phyloP scores from a whole-genome alignment of 148 eudicot genomes.

The Cornus controversa region DNA sequence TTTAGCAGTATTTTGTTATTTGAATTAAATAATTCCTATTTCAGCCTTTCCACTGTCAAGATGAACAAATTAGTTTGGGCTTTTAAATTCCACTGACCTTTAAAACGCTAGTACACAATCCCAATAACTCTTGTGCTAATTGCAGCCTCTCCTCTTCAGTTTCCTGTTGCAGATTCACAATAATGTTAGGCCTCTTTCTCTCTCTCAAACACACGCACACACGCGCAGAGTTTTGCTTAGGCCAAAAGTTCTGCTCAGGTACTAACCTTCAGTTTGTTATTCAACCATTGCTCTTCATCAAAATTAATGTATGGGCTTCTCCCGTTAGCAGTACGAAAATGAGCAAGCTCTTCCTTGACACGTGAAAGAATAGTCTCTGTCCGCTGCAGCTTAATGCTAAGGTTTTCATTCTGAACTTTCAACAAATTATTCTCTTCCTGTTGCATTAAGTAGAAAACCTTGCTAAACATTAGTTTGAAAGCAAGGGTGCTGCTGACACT shows the following conservation, averaged over 20 bases:
- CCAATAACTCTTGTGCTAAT: constrained; percentile 60
- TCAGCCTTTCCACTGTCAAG: background rate
- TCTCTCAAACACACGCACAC: background rate
- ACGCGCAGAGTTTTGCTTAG: background rate
- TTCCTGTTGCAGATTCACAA: constrained; percentile 43
- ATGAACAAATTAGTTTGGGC: background rate
- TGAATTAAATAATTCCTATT: background rate
- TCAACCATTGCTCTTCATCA: constrained; percentile 48
- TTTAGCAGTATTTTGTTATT: background rate
- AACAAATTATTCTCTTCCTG: constrained; percentile 91
- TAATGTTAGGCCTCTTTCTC: background rate
- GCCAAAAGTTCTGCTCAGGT: background rate
- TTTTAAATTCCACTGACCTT: constrained; percentile 44
- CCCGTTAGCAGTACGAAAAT: constrained; percentile 46
- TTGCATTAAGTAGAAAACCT: constrained; percentile 15
- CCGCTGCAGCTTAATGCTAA: constrained; percentile 44
- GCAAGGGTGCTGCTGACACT: background rate
- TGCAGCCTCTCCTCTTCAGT: constrained; percentile 69
- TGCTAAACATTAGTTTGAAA: constrained; percentile 4
- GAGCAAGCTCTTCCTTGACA: constrained; percentile 54
- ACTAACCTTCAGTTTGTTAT: constrained; percentile 56
- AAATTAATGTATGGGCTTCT: constrained; percentile 37
- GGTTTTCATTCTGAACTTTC: constrained; percentile 71
- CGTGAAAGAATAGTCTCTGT: constrained; percentile 50
- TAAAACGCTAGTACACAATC: constrained; percentile 71